Evolutionary conservation across 1,284 basidiomycete genomes (phyloP), one percentile per base, ranked within the genome.

Genomic region (Somion occarium): DNA sequence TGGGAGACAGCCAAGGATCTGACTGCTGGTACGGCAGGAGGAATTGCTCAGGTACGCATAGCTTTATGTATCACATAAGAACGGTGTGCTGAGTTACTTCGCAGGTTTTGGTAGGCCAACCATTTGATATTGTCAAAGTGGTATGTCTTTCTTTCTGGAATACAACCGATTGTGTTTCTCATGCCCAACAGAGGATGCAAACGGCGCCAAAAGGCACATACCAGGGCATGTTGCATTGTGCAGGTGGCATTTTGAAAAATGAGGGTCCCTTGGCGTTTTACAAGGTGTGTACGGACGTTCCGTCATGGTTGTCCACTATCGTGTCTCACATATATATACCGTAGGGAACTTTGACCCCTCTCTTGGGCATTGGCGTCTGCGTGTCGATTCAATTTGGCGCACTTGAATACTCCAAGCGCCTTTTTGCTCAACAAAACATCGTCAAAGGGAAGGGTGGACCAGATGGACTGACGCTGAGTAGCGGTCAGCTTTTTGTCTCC

Each of bases 351-450:
- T 71, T 96, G 38, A 92, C 93, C 4, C 96, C 96, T 7, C 74
- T 99, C 18, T 74, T 98, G 22, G 96, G 96, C 38, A 97, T 98
- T 55, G 96, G 95, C 58, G 78, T 88, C 38, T 96, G 96, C 66
- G 96, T 98, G 2, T 95, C 93, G 9, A 95, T 99, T 64, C 96
- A 99, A 67, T 99, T 99, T 64, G 95, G 86, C 49, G 93, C 86
- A 22, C 78, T 98, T 51, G 94, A 97, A 70, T 88, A 83, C 58
- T 78, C 86, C 41, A 99, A 99, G 69, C 84, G 95, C n/a, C 73
- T 77, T 56, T 96, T 98, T 61, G 78, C 80, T 2, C 63, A 67
- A 48, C 76, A 74, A 55, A 92, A 91, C 61, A 51, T 75, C 46
- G 68, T 69, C 20, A 63, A 64, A 3, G 83, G 85, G 23, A 63